Base-by-base conservation (phyloP, 2,329 filamentous ascomycete genomes). In the Colletotrichum destructivum region DNA sequence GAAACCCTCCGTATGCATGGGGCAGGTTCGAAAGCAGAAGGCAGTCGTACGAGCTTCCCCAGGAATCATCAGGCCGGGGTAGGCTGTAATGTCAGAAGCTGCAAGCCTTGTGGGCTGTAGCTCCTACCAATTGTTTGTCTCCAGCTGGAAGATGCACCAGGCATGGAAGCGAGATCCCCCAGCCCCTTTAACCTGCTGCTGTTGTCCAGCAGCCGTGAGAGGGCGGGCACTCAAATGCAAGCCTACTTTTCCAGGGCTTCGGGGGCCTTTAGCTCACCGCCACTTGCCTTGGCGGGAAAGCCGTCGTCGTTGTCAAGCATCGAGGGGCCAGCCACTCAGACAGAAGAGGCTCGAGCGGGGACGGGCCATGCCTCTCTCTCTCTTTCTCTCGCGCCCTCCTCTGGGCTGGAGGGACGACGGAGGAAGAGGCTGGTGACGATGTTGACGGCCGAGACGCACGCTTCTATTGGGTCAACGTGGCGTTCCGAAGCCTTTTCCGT, bases 201-300 rank as follows among this genome's bases (percentile, higher is more conserved):
- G 26, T 56, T 59, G 66, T 65, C 57, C 42, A 38, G 38, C 60
- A 38, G 61, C 62, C 46, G 40, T 21, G 55, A 65, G 49, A 61
- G 8, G 49, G 52, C 49, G 56, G 49, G 35, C 42, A 40, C n/a
- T 60, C n/a, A 47, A 31, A 46, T 47, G 62, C 54, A 66, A n/a
- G 52, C 35, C 54, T 49, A 60, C 47, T 47, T 31, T 70, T 63
- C 52, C 52, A 68, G 69, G 69, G 56, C 63, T 62, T 69, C 46
- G 31, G 46, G 21, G 23, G 44, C 63, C 49, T 56, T 35, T 55
- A 56, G 69, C 69, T 72, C 69, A 72, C 69, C 69, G 69, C 69
- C 69, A 69, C 65, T 72, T 72, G 65, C 59, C 59, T 64, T 72
- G 69, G 69, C 69, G 65, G 54, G 46, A 38, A 57, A 55, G 23